phyloP scores from a whole-genome alignment of 2,329 filamentous ascomycete genomes.

The Hypoxylon sp. region DNA sequence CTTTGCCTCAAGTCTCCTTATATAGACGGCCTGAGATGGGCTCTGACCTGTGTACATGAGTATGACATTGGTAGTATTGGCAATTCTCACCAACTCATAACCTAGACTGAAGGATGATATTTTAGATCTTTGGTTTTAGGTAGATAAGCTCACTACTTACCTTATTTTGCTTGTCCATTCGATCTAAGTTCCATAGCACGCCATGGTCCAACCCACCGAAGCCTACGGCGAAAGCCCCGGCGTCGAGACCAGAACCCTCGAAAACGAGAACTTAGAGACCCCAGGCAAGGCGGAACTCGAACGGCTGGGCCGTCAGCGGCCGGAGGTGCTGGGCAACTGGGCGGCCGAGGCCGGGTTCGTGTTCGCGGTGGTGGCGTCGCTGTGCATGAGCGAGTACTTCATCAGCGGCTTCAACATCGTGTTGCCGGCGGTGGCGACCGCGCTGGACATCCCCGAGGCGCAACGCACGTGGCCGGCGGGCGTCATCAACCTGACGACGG shows the following conservation, averaged over 20 bases:
- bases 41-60: background rate
- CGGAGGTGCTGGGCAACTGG: conserved; percentile 57
- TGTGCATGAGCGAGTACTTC: conserved; percentile 74
- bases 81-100: background rate
- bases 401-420: conserved; percentile 80
- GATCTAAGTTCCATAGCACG: background rate
- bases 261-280: conserved; percentile 29
- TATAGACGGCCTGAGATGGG: too few species aligned
- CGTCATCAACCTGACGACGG: conserved; percentile 64
- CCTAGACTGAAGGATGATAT: background rate
- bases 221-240: conserved; percentile 18
- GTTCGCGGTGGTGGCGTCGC: conserved; percentile 64
- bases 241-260: conserved; percentile 17
- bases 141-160: background rate
- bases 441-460: conserved; percentile 69
- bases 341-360: conserved; percentile 66
- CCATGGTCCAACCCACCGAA: conserved; percentile 17
- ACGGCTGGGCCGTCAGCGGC: conserved; percentile 65
- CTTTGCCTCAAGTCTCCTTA: background rate
- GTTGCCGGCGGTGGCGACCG: conserved; percentile 68
- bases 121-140: background rate
- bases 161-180: background rate
- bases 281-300: conserved; percentile 53
- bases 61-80: conserved; percentile 18
- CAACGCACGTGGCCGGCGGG: conserved; percentile 70